Evolutionary conservation across 768 basidiomycete genomes (phyloP).

Genomic region (Amanita inopinata): DNA sequence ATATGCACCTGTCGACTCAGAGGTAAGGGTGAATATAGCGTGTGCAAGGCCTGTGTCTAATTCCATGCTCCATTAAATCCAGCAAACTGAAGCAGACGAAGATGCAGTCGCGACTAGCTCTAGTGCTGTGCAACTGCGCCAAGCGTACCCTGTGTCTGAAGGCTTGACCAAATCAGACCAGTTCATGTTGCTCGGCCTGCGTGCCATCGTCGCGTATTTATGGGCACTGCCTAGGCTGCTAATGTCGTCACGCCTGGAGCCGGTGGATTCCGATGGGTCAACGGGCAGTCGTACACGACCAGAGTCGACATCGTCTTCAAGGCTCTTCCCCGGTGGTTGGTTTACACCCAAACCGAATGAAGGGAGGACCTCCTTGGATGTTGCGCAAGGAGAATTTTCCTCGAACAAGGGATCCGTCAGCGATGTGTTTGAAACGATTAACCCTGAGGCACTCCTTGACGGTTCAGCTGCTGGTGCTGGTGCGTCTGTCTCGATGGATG

Average conservation of each 20-base stretch:
- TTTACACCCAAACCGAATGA: slow-evolving; percentile 28
- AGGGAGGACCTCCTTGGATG: slow-evolving; percentile 38
- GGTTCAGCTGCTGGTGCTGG: slow-evolving; percentile 10
- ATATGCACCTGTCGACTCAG: background rate
- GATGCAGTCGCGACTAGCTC: background rate
- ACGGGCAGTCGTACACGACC: slow-evolving; percentile 27
- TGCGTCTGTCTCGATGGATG: background rate
- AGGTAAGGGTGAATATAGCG: slow-evolving; percentile 3
- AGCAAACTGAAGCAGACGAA: slow-evolving; percentile 9
- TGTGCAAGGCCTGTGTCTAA: background rate
- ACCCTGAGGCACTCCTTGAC: slow-evolving; percentile 9
- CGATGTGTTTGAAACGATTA: slow-evolving; percentile 14
- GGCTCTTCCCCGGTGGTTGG: slow-evolving; percentile 51
- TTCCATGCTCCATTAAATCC: background rate
- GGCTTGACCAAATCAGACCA: background rate
- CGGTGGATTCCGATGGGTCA: slow-evolving; percentile 9
- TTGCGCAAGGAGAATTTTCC: slow-evolving; percentile 40
- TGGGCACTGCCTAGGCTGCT: slow-evolving; percentile 2
- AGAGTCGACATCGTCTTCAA: slow-evolving; percentile 47
- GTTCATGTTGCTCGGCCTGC: slow-evolving; percentile 6
- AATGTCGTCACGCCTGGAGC: slow-evolving; percentile 9
- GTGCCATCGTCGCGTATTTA: slow-evolving; percentile 7
- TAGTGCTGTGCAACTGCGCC: slow-evolving; percentile 4
- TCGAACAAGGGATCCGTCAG: slow-evolving; percentile 20
- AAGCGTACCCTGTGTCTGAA: background rate